Conservation (phyloP, 768 basidiomycete genomes). For the Suillus tomentosus region DNA sequence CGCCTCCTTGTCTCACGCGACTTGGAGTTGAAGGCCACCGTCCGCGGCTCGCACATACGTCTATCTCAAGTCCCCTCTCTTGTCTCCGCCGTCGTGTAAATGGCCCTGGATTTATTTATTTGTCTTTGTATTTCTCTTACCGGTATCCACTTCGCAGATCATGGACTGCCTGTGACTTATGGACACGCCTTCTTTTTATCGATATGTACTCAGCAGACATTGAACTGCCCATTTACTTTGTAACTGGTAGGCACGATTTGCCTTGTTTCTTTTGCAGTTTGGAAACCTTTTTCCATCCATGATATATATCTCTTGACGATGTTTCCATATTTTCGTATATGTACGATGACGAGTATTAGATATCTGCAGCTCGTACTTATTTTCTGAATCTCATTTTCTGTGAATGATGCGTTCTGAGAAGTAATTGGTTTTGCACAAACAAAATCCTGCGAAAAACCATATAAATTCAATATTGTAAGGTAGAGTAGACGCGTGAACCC, state of each 20-base stretch:
- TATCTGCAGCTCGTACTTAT: neutral
- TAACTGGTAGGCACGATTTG: neutral
- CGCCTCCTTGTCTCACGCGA: neutral
- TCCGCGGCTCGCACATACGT: neutral
- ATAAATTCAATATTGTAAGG: too few relatives aligned
- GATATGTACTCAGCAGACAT: neutral
- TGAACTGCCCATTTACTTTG: neutral
- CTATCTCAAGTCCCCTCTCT: neutral
- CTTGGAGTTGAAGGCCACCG: neutral
- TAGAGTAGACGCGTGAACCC: too few relatives aligned
- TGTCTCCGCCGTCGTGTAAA: neutral
- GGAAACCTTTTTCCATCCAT: neutral
- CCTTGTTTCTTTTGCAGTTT: neutral
- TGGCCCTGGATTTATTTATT: neutral
- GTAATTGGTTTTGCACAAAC: too few relatives aligned
- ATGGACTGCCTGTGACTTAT: constrained; percentile 1
- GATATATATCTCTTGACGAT: neutral
- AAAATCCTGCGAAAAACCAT: too few relatives aligned
- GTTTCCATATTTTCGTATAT: neutral
- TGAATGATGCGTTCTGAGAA: neutral
- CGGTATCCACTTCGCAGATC: neutral
- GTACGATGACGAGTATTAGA: neutral
- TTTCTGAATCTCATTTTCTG: neutral
- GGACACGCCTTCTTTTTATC: neutral
- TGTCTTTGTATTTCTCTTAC: neutral